These are phyloP conservation scores for Cutaneotrichosporon mucoides DNA, from an alignment of 1,284 basidiomycete species.

Conservation along the genomic window DNA sequence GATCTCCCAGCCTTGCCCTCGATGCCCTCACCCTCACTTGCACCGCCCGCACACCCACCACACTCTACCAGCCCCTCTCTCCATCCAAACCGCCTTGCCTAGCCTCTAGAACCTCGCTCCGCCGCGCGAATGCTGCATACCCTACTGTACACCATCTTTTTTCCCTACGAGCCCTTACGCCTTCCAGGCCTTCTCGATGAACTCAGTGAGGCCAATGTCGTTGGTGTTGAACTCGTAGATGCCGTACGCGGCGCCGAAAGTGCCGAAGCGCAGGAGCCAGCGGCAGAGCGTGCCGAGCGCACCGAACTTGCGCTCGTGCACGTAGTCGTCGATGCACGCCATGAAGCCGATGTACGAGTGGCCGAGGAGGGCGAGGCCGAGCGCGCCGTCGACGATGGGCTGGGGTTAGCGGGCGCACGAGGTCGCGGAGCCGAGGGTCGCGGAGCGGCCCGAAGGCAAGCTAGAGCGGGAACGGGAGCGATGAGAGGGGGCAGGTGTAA, in stretches of 20 bases:
- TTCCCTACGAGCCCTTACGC: conserved; percentile 49
- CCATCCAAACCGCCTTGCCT: too few relatives aligned
- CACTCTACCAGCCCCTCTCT: too few relatives aligned
- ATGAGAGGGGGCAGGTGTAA: too few relatives aligned
- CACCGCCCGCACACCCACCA: too few relatives aligned
- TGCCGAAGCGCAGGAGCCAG: conserved; percentile 74
- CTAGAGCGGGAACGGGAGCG: too few relatives aligned
- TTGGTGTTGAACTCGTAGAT: conserved; percentile 97
- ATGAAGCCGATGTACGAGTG: conserved; percentile 90
- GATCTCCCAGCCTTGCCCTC: too few relatives aligned
- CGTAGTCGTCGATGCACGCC: conserved; percentile 73
- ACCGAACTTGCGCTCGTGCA: conserved; percentile 91
- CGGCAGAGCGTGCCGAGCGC: conserved; percentile 62
- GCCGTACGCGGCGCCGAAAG: conserved; percentile 80
- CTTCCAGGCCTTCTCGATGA: conserved; percentile 63
- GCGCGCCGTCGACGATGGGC: conserved; percentile 80
- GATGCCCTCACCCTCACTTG: too few relatives aligned
- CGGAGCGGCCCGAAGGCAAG: too few relatives aligned
- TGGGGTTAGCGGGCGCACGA: conserved; percentile 22
- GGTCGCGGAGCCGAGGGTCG: too few relatives aligned
- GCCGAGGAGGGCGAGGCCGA: conserved; percentile 80
- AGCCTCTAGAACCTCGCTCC: too few relatives aligned
- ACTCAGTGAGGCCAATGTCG: conserved; percentile 79
- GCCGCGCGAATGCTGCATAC: conserved; percentile 13
- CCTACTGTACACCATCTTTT: conserved; percentile 22